Evolutionary conservation across 108 stramenopile species (phyloP).

Genomic region (Conticribra weissflogii): DNA sequence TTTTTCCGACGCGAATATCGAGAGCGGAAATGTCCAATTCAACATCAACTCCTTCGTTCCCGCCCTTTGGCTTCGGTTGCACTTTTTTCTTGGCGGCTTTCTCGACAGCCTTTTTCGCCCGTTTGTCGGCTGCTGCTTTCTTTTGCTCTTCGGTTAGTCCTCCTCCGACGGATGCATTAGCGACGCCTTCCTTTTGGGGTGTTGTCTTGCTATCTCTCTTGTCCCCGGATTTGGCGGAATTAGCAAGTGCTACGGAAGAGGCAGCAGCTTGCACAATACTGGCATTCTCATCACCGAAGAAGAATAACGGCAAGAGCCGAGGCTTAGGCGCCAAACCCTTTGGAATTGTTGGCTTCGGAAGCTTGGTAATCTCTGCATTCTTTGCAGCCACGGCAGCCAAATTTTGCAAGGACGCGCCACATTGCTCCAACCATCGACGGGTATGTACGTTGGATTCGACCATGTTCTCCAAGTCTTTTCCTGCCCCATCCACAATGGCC

Average conservation of each 20-base stretch:
- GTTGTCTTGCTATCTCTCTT: too few species aligned
- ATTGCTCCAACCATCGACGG: constrained; percentile 66
- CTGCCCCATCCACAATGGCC: constrained; percentile 41
- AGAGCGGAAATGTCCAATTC: constrained; percentile 71
- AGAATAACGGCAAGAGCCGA: constrained; percentile 56
- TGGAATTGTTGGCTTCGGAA: constrained; percentile 17
- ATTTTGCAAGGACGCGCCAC: constrained; percentile 31
- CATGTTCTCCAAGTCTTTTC: constrained; percentile 16
- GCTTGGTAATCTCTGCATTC: constrained; percentile 27
- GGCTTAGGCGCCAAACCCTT: constrained; percentile 21
- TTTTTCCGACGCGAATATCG: constrained; percentile 93
- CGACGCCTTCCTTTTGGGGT: too few species aligned
- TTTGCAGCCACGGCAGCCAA: constrained; percentile 22
- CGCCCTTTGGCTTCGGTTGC: constrained; percentile 31
- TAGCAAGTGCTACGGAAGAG: background rate
- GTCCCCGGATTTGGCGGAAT: background rate
- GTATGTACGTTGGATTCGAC: constrained; percentile 27
- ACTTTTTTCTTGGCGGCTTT: constrained; percentile 44
- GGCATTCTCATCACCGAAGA: constrained; percentile 67
- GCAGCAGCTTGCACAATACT: constrained; percentile 39
- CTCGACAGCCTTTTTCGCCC: constrained; percentile 36
- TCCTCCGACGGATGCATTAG: constrained; percentile 16
- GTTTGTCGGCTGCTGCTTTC: constrained; percentile 54
- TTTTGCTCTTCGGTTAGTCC: constrained; percentile 56
- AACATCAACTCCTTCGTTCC: constrained; percentile 18